Base-by-base conservation (phyloP, 2,329 filamentous ascomycete species). In the Fonsecaea multimorphosa region DNA sequence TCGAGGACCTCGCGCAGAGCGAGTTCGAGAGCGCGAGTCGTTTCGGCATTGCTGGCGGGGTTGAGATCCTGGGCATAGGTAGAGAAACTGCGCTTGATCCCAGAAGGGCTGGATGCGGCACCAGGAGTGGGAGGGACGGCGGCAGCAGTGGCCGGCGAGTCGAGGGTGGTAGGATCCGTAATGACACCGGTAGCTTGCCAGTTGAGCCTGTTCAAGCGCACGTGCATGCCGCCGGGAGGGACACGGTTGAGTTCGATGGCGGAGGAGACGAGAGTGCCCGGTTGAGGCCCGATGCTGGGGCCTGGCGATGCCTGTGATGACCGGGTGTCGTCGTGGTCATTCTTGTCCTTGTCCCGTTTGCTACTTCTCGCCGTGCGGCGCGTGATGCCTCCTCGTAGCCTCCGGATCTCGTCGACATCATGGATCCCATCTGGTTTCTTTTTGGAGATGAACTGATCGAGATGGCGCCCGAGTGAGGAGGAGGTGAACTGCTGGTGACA, bases 371-470 rank as follows among this genome's bases (percentile, higher is more conserved):
- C 89, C 76, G 97, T 92, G 66, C 94, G 86, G 69, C 94, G 85
- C 29, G 94, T 98, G 77, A 98, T 96, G 67, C 87, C 86, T 52
- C 92, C 91, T 60, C 94, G 87, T 73, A 96, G 82, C 78, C 90
- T 91, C 71, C 87, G 86, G 73, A 98, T 98, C 77, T 92, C 91
- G 7, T 94, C 91, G 65, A 97, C 91, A 80, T 96, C 85, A 78
- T 98, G 94, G 53, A 97, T 81, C 57, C 93, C 93, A 79, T 98
- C 94, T 1, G 94, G 92, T 77, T 97, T 97, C 81, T 93, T 96
- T 65, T 93, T 90, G 75, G 93, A 93, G 74, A 97, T 93, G 78
- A 96, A 97, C 44, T 97, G 86, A 77, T 98, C 94, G 71, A 97
- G 88, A 79, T 98, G 94, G 53, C 94, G 90, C 57, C 94, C 94